Evolutionary conservation across 2,329 filamentous ascomycete species (phyloP).

Genomic region (Penicillium crustosum): DNA sequence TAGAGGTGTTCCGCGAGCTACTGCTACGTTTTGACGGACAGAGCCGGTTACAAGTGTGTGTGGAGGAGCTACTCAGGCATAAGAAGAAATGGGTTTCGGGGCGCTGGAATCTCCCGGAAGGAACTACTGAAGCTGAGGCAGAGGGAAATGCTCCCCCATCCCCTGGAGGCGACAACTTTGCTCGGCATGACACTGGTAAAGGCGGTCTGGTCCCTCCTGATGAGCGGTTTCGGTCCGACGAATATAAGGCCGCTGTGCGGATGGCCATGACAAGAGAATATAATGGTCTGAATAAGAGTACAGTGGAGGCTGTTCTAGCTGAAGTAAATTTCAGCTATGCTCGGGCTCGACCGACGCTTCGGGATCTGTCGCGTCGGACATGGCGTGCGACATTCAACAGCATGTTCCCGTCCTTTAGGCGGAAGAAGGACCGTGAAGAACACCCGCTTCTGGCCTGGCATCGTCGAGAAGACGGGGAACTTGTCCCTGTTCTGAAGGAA

Average conservation of each 20-base stretch:
- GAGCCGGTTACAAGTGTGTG: conserved; percentile 48
- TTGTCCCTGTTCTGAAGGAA: conserved; percentile 38
- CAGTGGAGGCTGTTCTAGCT: conserved; percentile 49
- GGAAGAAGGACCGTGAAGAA: conserved; percentile 41
- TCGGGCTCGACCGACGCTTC: conserved; percentile 44
- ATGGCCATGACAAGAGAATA: conserved; percentile 45
- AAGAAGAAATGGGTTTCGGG: conserved; percentile 50
- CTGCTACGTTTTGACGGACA: conserved; percentile 48
- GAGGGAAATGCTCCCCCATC: neutral
- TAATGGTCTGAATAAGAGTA: conserved; percentile 43
- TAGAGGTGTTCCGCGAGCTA: conserved; percentile 51
- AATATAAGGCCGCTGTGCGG: conserved; percentile 46
- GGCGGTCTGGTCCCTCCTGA: conserved; percentile 36
- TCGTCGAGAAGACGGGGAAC: conserved; percentile 32
- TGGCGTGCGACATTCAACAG: conserved; percentile 48
- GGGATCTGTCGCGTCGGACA: conserved; percentile 44
- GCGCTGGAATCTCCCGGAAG: conserved; percentile 44
- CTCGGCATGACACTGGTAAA: conserved; percentile 13
- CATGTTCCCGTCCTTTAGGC: conserved; percentile 44
- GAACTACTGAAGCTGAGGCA: conserved; percentile 7
- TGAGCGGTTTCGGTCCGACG: conserved; percentile 46
- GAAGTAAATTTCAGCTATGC: conserved; percentile 50
- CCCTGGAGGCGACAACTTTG: neutral
- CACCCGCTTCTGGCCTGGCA: conserved; percentile 45
- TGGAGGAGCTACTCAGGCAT: conserved; percentile 49